These are phyloP conservation scores for Candida cerambycidarum DNA, from an alignment of 805 yeast genomes.

Conservation along the genomic window DNA sequence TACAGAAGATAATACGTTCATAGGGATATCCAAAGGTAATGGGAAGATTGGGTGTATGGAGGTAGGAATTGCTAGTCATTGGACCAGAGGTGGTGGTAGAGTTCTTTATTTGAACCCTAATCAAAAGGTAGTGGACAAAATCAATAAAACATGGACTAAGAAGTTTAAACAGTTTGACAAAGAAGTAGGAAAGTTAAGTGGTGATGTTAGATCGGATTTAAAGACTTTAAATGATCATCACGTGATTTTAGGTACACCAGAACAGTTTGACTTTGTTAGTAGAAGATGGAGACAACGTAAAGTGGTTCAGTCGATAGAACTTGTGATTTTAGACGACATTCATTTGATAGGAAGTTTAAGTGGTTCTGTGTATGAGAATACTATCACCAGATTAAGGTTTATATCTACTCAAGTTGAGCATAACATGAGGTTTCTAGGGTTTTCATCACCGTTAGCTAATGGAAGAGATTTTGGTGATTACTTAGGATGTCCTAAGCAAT, in stretches of 20 bases:
- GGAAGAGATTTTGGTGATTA: constrained; percentile 81
- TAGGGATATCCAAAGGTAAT: constrained; percentile 73
- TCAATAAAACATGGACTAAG: constrained; percentile 52
- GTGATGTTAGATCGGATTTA: constrained; percentile 55
- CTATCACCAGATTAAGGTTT: constrained; percentile 69
- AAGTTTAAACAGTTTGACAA: constrained; percentile 47
- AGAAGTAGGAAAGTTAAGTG: constrained; percentile 52
- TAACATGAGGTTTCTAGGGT: constrained; percentile 59
- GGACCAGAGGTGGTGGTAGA: constrained; percentile 70
- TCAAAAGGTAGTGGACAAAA: constrained; percentile 52
- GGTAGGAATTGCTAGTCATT: constrained; percentile 67
- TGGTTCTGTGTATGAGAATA: constrained; percentile 69
- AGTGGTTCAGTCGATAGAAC: constrained; percentile 63
- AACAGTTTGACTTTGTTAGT: constrained; percentile 69
- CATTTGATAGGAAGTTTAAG: constrained; percentile 48
- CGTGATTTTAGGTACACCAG: constrained; percentile 74
- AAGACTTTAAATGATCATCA: constrained; percentile 59
- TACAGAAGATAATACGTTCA: constrained; percentile 56
- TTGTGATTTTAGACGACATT: constrained; percentile 71
- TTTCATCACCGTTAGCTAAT: constrained; percentile 69
- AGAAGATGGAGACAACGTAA: constrained; percentile 82
- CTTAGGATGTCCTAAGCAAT: constrained; percentile 67
- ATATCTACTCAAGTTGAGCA: constrained; percentile 65
- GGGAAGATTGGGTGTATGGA: constrained; percentile 77
- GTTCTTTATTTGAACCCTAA: constrained; percentile 70